Conservation (phyloP, 352 stramenopile species). For the Phytophthora macrochlamydospora region DNA sequence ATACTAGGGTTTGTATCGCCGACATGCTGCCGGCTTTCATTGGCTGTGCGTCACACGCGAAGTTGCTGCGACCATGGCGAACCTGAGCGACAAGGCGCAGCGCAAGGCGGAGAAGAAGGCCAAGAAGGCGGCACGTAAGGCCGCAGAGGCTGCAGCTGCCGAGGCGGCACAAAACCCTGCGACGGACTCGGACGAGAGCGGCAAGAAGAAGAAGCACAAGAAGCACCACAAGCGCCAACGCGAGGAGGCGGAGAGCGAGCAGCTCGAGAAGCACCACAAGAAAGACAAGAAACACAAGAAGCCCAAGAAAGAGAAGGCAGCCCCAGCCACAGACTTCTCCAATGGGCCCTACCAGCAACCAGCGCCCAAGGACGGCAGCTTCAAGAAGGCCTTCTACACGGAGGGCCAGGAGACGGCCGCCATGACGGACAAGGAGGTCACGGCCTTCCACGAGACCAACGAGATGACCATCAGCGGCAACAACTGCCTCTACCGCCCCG, state of each 20-base stretch:
- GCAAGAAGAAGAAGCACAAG: slow-evolving; percentile 49
- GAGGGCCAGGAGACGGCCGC: slow-evolving; percentile 70
- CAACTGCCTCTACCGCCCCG: slow-evolving; percentile 88
- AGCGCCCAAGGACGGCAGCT: slow-evolving; percentile 63
- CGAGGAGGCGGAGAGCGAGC: slow-evolving; percentile 27
- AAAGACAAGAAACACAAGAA: slow-evolving; percentile 68
- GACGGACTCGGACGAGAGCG: slow-evolving; percentile 32
- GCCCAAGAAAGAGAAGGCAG: slow-evolving; percentile 34
- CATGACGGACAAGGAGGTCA: slow-evolving; percentile 80
- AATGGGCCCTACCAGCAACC: slow-evolving; percentile 79
- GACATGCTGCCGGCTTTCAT: background rate
- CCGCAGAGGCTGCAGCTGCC: slow-evolving; percentile 22
- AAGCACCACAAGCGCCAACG: slow-evolving; percentile 41
- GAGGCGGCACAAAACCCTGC: slow-evolving; percentile 4
- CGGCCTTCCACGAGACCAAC: slow-evolving; percentile 87
- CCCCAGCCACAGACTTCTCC: slow-evolving; percentile 57
- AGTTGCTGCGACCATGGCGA: slow-evolving; percentile 32
- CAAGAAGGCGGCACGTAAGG: slow-evolving; percentile 50
- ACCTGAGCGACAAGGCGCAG: slow-evolving; percentile 43
- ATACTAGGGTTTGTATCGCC: too few relatives aligned
- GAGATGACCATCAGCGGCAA: slow-evolving; percentile 87
- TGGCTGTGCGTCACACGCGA: slow-evolving; percentile 26
- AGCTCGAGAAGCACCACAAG: slow-evolving; percentile 39
- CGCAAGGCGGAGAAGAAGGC: slow-evolving; percentile 53
- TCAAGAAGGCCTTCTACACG: slow-evolving; percentile 88